phyloP scores from a whole-genome alignment of 768 basidiomycete species.

The Harrya chromipes region DNA sequence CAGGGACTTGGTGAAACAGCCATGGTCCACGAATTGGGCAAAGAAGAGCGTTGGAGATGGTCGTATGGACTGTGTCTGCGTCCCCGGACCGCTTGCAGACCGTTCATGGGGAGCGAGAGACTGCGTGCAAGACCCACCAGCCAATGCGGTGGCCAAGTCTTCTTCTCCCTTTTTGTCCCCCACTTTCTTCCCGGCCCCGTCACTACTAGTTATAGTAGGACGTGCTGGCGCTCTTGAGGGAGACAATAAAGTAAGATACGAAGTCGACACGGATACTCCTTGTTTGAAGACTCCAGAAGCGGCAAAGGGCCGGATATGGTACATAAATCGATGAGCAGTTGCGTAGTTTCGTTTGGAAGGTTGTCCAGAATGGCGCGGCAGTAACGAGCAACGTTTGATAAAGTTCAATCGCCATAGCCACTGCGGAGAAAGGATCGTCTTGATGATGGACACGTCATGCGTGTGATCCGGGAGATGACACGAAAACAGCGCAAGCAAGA shows the following conservation, averaged over 20 bases:
- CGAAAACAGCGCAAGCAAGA: too few species aligned
- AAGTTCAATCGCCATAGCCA: too few species aligned
- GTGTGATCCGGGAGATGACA: too few species aligned
- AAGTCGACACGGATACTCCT: slow-evolving; percentile 41
- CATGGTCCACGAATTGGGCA: slow-evolving; percentile 90
- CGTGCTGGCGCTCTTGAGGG: slow-evolving; percentile 55
- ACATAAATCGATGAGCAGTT: slow-evolving; percentile 89
- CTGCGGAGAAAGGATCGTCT: too few species aligned
- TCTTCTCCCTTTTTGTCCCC: slow-evolving; percentile 18
- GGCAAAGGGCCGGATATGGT: slow-evolving; percentile 58
- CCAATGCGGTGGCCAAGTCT: slow-evolving; percentile 12
- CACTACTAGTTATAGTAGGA: slow-evolving; percentile 38
- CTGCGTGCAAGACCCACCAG: slow-evolving; percentile 29
- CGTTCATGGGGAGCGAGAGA: slow-evolving; percentile 6
- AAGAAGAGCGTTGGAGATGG: slow-evolving; percentile 89
- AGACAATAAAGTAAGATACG: slow-evolving; percentile 79
- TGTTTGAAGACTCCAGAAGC: slow-evolving; percentile 21
- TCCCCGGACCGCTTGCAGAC: slow-evolving; percentile 7
- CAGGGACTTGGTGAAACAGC: slow-evolving; percentile 81
- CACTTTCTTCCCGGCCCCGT: slow-evolving; percentile 19
- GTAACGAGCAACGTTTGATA: slow-evolving; percentile 80
- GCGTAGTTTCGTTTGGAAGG: slow-evolving; percentile 85
- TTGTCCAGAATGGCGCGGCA: slow-evolving; percentile 81
- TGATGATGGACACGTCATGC: too few species aligned
- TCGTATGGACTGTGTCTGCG: slow-evolving; percentile 41